These are phyloP conservation scores for Gypsophila paniculata DNA, from an alignment of 179 eudicot genomes.

Conservation along the genomic window DNA sequence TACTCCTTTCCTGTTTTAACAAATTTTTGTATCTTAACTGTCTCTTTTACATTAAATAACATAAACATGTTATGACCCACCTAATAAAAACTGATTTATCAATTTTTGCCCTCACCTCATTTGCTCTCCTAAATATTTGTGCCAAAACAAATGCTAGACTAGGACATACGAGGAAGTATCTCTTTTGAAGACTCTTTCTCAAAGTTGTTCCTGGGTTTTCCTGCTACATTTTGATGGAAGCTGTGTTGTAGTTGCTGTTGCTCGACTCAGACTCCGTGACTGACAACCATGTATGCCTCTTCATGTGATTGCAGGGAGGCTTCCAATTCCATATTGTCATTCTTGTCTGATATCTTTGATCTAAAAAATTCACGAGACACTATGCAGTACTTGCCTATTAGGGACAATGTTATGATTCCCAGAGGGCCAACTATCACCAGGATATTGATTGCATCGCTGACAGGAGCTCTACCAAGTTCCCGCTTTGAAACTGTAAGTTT, in stretches of 20 bases:
- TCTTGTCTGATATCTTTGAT: constrained; percentile 85
- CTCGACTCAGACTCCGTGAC: not conserved
- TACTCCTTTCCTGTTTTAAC: too few relatives aligned
- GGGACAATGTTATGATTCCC: constrained; percentile 75
- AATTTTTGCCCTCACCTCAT: too few relatives aligned
- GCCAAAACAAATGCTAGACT: too few relatives aligned
- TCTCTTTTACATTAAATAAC: too few relatives aligned
- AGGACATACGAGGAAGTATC: not conserved
- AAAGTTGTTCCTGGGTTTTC: constrained; percentile 8
- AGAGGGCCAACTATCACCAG: constrained; percentile 77
- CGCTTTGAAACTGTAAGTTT: constrained; percentile 69
- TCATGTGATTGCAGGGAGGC: constrained; percentile 71
- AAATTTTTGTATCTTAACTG: too few relatives aligned
- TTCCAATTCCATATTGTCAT: constrained; percentile 86
- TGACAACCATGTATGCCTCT: constrained; percentile 7
- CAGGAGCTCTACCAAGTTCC: constrained; percentile 96
- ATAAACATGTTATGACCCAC: too few relatives aligned
- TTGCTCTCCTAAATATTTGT: too few relatives aligned
- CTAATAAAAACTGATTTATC: too few relatives aligned
- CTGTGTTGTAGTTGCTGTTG: not conserved
- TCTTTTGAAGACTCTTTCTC: not conserved
- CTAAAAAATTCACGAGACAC: constrained; percentile 61
- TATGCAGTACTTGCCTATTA: constrained; percentile 51
- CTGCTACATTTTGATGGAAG: too few relatives aligned
- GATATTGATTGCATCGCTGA: constrained; percentile 74